A percentile compares a stretch with the other conserved stretches of the same genome.
These are phyloP conservation scores for Cystofilobasidium macerans DNA, from an alignment of 768 basidiomycete genomes.

Conservation along the genomic window DNA sequence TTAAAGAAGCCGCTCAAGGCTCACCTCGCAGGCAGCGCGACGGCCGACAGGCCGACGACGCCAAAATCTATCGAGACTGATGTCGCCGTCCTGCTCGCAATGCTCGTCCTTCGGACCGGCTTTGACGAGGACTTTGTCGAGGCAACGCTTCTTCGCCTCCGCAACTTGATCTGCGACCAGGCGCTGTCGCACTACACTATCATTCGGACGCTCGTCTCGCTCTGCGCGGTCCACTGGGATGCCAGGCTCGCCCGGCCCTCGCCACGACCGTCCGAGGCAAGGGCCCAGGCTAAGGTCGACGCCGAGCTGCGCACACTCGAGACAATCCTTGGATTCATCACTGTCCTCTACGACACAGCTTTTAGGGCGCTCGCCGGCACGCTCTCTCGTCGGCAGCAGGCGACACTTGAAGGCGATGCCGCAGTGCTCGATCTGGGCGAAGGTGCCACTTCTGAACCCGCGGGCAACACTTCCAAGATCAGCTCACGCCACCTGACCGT, in stretches of 20 bases:
- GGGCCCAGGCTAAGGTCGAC: constrained; percentile 25
- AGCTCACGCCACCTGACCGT: constrained; percentile 50
- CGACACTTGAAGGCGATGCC: constrained; percentile 24
- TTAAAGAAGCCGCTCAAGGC: constrained; percentile 56
- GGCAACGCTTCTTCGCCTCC: background rate
- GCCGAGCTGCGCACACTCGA: constrained; percentile 57
- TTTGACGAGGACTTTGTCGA: background rate
- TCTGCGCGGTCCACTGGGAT: constrained; percentile 14
- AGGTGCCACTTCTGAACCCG: background rate
- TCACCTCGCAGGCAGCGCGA: constrained; percentile 32
- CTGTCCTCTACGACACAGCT: constrained; percentile 56
- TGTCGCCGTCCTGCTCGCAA: constrained; percentile 62
- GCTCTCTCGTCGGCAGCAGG: constrained; percentile 39
- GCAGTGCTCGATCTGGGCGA: constrained; percentile 2
- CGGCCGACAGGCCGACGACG: constrained; percentile 23
- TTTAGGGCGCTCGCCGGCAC: constrained; percentile 46
- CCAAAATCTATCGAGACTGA: constrained; percentile 56
- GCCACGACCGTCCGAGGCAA: constrained; percentile 3
- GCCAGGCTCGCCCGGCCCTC: background rate
- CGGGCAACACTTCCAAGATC: background rate
- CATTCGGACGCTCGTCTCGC: constrained; percentile 9
- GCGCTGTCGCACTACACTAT: constrained; percentile 10
- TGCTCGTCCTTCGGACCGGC: constrained; percentile 47
- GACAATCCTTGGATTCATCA: constrained; percentile 58
- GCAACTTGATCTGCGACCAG: constrained; percentile 3